Base-by-base conservation (phyloP, 2,329 filamentous ascomycete species). In the Didymella glomerata region DNA sequence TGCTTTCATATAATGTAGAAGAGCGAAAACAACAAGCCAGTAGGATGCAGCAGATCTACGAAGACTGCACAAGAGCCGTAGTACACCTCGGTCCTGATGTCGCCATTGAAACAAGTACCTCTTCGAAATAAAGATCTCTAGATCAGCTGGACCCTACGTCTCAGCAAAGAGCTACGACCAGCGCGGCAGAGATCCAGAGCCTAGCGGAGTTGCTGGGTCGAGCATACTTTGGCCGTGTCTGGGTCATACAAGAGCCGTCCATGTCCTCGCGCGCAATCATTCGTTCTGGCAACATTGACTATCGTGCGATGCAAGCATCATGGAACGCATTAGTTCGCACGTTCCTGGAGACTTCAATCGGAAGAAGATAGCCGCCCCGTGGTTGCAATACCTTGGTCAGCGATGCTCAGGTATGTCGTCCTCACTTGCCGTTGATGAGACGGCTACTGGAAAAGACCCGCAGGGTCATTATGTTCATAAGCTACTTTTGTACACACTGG, bases 401-500 rank as follows among this genome's bases (percentile, higher is more conserved):
- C 11, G 14, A 34, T 16, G 14, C 6, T 14, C 30, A 4, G 14
- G 14, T 16, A 14, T 34, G 30, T 34, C 30, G 14, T 34, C 30
- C 13, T 13, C 30, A 11, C 30, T 11, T 34, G 30, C 30, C 30
- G n/a, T n/a, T n/a, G n/a, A n/a, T n/a, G n/a, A n/a, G 14, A 34
- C 24, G 24, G 24, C 6, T 28, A 10, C 27, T 28, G 27, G 27
- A 28, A 28, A 28, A 28, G 27, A 28, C 27, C 27, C 10, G 7
- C 7, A 28, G 27, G 27, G 27, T 14, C 30, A 32, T 32, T 32
- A 16, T 14, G 11, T 1, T 24, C 38, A 41, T 41, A 7, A 14
- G 2, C 8, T 41, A 22, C 48, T 57, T 57, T 50, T 47, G 16
- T 51, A 51, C 41, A 51, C 25, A 34, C 8, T 25, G 54, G 54